Evolutionary conservation across 2,329 filamentous ascomycete species (phyloP), one percentile per base, ranked within the genome.

Genomic region (Ceratocystis cubensis): DNA sequence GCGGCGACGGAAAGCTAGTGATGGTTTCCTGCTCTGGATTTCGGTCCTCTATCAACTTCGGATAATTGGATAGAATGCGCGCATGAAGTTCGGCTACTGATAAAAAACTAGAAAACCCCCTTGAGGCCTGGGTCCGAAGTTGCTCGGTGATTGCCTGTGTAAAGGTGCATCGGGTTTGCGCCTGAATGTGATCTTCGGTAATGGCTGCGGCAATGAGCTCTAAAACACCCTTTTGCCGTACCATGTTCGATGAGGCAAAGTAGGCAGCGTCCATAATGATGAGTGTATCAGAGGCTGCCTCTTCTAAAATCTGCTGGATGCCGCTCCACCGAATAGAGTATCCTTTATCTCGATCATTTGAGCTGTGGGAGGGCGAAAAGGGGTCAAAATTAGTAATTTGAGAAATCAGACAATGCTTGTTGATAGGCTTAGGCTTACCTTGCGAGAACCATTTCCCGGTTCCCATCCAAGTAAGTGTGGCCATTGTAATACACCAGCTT

Each of bases 401-500:
- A 30, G 15, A 57, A 15, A 30, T 68, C 20, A 33, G 66, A 65
- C 48, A 65, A 37, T 10, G 46, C 2, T n/a, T 20, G 20, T 15
- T 30, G 20, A 17, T 3, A 50, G 8, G 15, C 75, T 68, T 2
- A 50, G 8, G 15, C 75, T 68, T 73, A 83, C 82, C 82, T 84
- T 56, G 82, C 77, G 50, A 85, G 74, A 41, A 83, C 76, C 80
- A 84, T 83, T 69, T 84, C 80, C 57, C 81, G 76, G 66, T 84
- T 79, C 5, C 75, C 77, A 69, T 84, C 80, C 30, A 84, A 74
- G 70, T 79, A 82, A 50, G 79, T 82, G 66, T 81, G 76, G 5
- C 82, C 82, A 15, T 77, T 79, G 70, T 85, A 85, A 71, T 82
- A 84, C 61, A 85, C 78, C 66, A 85, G 79, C 71, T 84, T 84